Evolutionary conservation across 1,139 yeast genomes (phyloP).

Genomic region (Arxiozyma heterogenica): DNA sequence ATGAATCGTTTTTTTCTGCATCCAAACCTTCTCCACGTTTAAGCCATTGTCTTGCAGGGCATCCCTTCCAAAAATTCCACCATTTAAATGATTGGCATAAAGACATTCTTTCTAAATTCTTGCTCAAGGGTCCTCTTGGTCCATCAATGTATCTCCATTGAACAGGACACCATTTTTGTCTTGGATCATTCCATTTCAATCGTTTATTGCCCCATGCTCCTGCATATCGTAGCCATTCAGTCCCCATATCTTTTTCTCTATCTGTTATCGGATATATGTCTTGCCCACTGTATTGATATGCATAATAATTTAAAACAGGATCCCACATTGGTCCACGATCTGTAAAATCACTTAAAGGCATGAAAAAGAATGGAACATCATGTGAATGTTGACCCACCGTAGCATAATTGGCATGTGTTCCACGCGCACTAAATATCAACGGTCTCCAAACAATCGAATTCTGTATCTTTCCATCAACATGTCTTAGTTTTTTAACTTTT

Average conservation of each 20-base stretch:
- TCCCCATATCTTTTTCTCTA: slow-evolving; percentile 49
- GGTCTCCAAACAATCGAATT: slow-evolving; percentile 43
- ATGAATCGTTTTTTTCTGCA: slow-evolving; percentile 57
- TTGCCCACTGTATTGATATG: slow-evolving; percentile 54
- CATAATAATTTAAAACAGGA: slow-evolving; percentile 71
- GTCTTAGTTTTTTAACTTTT: slow-evolving; percentile 40
- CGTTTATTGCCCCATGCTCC: slow-evolving; percentile 93
- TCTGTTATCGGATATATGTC: slow-evolving; percentile 14
- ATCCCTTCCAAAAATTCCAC: slow-evolving; percentile 69
- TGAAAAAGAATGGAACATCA: slow-evolving; percentile 70
- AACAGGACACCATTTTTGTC: slow-evolving; percentile 82
- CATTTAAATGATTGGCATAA: slow-evolving; percentile 82
- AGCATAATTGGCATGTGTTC: slow-evolving; percentile 95
- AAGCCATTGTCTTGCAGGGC: slow-evolving; percentile 65
- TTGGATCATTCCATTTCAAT: slow-evolving; percentile 53
- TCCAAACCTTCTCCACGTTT: slow-evolving; percentile 69
- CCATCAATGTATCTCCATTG: slow-evolving; percentile 89
- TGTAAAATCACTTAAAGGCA: slow-evolving; percentile 83
- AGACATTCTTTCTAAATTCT: slow-evolving; percentile 56
- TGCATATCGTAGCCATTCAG: slow-evolving; percentile 67
- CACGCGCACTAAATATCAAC: slow-evolving; percentile 79
- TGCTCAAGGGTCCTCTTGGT: slow-evolving; percentile 79
- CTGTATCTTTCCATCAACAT: slow-evolving; percentile 22
- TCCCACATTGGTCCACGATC: slow-evolving; percentile 96
- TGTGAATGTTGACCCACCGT: slow-evolving; percentile 96